Conservation (phyloP, 148 eudicot species). For the Pharnaceum exiguum region DNA sequence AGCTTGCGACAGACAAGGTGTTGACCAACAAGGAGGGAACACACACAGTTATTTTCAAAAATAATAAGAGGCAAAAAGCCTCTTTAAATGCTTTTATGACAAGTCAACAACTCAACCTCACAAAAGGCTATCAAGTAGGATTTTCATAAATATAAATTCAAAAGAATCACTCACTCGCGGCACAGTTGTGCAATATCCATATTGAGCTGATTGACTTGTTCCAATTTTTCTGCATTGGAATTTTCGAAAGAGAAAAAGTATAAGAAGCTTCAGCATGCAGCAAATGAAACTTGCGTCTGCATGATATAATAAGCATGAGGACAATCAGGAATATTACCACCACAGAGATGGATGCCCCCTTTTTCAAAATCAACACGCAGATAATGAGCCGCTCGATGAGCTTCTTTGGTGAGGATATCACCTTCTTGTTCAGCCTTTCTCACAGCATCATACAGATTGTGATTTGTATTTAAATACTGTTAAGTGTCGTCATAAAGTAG, state of each 20-base stretch:
- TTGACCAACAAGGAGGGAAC: too few species aligned
- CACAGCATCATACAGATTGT: constrained; percentile 67
- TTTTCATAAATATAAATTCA: not conserved
- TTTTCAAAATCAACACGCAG: constrained; percentile 88
- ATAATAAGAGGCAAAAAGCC: too few species aligned
- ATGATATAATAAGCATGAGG: constrained; percentile 2
- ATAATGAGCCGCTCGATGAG: constrained; percentile 63
- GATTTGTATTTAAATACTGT: constrained; percentile 82
- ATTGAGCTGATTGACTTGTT: constrained; percentile 67
- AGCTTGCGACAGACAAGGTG: too few species aligned
- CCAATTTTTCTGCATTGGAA: constrained; percentile 76
- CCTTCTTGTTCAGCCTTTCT: constrained; percentile 69
- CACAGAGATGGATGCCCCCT: constrained; percentile 90
- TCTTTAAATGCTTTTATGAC: too few species aligned
- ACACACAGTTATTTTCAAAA: too few species aligned
- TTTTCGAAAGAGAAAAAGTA: constrained; percentile 4
- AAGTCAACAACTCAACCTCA: too few species aligned
- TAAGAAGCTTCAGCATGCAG: constrained; percentile 4
- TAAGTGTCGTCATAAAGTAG: not conserved
- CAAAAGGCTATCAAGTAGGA: not conserved
- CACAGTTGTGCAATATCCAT: constrained; percentile 53
- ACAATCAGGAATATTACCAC: constrained; percentile 41
- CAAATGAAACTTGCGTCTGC: not conserved
- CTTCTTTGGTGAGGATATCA: constrained; percentile 47
- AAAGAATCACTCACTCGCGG: constrained; percentile 53